phyloP scores from a whole-genome alignment of 257 asterid species.

The Solanum chilense region DNA sequence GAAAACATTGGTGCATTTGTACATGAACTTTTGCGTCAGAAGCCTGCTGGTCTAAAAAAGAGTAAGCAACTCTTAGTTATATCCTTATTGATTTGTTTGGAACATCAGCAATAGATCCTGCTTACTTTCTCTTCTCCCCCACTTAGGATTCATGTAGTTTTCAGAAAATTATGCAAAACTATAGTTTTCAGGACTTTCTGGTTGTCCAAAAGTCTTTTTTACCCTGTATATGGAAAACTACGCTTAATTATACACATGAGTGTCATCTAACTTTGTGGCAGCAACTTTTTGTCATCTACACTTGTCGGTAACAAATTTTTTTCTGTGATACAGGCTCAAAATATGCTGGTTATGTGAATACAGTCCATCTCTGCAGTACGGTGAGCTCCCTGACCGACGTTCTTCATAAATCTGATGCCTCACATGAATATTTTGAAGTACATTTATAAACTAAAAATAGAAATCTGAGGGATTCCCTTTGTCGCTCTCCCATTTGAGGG shows the following conservation, averaged over 20 bases:
- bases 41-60: slow-evolving; percentile 90
- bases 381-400: slow-evolving; percentile 29
- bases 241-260: background rate
- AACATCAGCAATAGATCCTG: background rate
- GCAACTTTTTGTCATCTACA: background rate
- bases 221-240: background rate
- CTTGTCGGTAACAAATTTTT: background rate
- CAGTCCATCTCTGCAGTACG: slow-evolving; percentile 84
- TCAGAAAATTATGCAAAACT: background rate
- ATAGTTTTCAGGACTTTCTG: background rate
- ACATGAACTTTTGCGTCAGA: slow-evolving; percentile 79
- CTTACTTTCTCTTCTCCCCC: background rate
- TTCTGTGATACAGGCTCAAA: slow-evolving; percentile 60
- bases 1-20: slow-evolving; percentile 89
- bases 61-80: slow-evolving; percentile 41
- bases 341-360: slow-evolving; percentile 80
- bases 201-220: background rate
- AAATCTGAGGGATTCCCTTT: background rate
- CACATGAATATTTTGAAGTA: background rate
- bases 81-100: background rate
- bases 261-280: background rate
- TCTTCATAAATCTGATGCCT: background rate
- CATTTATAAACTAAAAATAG: background rate
- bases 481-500: background rate
- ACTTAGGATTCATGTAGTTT: background rate